phyloP scores from a whole-genome alignment of 306 rosid species.

The Citrullus amarus region DNA sequence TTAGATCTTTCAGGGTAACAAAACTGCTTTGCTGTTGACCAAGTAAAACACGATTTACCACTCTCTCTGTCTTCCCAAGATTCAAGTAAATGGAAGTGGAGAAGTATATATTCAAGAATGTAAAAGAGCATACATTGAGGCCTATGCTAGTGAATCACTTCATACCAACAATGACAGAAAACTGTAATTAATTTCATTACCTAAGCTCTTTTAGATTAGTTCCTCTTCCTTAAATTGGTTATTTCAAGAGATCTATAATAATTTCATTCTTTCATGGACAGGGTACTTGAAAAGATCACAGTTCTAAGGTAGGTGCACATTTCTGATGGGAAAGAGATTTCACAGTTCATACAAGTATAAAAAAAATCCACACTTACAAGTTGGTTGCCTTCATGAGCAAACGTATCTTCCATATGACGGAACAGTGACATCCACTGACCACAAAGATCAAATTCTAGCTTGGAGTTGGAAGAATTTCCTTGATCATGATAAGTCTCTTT shows the following conservation, averaged over 20 bases:
- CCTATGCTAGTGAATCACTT: not conserved
- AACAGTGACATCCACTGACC: constrained; percentile 84
- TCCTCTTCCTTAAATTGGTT: not conserved
- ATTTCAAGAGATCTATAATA: not conserved
- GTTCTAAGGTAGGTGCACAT: not conserved
- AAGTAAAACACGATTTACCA: constrained; percentile 7
- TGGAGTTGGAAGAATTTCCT: constrained; percentile 21
- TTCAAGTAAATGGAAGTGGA: not conserved
- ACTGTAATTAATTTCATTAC: not conserved
- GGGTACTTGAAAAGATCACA: not conserved
- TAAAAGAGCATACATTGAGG: not conserved
- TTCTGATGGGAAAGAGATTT: not conserved
- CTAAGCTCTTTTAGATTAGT: not conserved
- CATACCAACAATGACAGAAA: not conserved
- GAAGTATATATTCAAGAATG: not conserved
- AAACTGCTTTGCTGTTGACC: constrained; percentile 50
- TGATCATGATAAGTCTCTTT: constrained; percentile 26
- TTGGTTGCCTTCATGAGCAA: constrained; percentile 48
- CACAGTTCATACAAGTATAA: not conserved
- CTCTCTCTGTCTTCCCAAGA: not conserved
- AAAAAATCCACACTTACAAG: constrained; percentile 44
- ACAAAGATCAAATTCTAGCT: constrained; percentile 48
- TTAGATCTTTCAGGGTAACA: constrained; percentile 44
- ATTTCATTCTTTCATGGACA: not conserved
- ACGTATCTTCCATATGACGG: constrained; percentile 49